Conservation (phyloP, 805 yeast species). For the Torulaspora franciscae region DNA sequence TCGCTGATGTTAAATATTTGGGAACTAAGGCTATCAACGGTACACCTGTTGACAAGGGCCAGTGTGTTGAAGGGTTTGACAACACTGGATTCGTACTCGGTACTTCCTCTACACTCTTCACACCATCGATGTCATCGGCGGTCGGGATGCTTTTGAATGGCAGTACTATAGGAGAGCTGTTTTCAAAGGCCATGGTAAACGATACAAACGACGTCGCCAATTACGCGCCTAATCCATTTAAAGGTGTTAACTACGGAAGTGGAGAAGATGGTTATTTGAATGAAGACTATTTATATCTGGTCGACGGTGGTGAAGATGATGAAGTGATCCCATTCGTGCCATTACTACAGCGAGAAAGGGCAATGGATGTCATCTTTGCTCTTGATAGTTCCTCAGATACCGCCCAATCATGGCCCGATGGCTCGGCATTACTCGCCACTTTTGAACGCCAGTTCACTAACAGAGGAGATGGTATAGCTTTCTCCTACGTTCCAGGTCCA, state of each 20-base stretch:
- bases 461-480: conserved; percentile 53
- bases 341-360: conserved; percentile 52
- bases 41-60: conserved; percentile 39
- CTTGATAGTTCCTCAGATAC: conserved; percentile 67
- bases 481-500: conserved; percentile 76
- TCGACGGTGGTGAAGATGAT: conserved; percentile 68
- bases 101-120: conserved; percentile 77
- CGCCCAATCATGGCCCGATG: conserved; percentile 58
- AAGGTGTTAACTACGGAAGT: conserved; percentile 38
- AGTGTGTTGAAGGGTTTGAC: conserved; percentile 68
- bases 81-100: conserved; percentile 80
- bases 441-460: conserved; percentile 56
- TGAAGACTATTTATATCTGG: conserved; percentile 46
- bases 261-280: conserved; percentile 37
- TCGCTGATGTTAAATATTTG: conserved; percentile 61
- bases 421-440: conserved; percentile 52
- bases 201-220: conserved; percentile 65
- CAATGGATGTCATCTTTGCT: conserved; percentile 61
- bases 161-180: conserved; percentile 29
- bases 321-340: conserved; percentile 65
- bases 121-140: conserved; percentile 54
- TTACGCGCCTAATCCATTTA: conserved; percentile 69
- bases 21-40: conserved; percentile 68
- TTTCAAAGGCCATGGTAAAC: conserved; percentile 41
- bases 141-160: conserved; percentile 43